A percentile compares a stretch with the other conserved stretches of the same genome.
These are phyloP conservation scores for Clitoria ternatea DNA, from an alignment of 306 rosid genomes.

Conservation along the genomic window DNA sequence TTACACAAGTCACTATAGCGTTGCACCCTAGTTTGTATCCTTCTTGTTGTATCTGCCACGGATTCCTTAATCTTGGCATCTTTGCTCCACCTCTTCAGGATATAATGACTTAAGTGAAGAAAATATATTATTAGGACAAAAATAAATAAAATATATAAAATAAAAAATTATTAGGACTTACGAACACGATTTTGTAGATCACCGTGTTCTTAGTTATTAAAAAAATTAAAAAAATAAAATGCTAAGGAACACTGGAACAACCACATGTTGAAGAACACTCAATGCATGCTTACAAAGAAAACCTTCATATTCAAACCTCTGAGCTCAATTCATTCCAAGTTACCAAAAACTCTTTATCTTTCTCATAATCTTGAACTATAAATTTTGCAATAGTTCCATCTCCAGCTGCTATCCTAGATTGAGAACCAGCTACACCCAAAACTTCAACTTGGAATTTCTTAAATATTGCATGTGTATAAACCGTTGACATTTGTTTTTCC, in stretches of 20 bases:
- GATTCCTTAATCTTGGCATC: constrained; percentile 64
- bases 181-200: too few relatives aligned
- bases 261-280: constrained; percentile 83
- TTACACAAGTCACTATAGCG: constrained; percentile 80
- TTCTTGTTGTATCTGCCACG: constrained; percentile 45
- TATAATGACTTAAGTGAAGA: too few relatives aligned
- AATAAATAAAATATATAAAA: too few relatives aligned
- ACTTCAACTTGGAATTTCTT: constrained; percentile 89
- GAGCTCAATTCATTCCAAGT: constrained; percentile 63
- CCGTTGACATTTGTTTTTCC: constrained; percentile 91
- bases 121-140: too few relatives aligned
- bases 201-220: too few relatives aligned
- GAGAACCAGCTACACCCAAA: constrained; percentile 90
- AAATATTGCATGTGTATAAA: constrained; percentile 85
- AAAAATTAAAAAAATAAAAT: too few relatives aligned
- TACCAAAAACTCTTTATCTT: constrained; percentile 61
- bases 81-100: constrained; percentile 85
- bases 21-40: constrained; percentile 59
- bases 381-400: constrained; percentile 56
- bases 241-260: constrained; percentile 74
- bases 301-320: constrained; percentile 87
- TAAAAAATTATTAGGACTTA: too few relatives aligned
- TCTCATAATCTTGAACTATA: constrained; percentile 84
- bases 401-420: constrained; percentile 62
- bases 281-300: constrained; percentile 86